Percentiles rank a stretch among this genome's conserved stretches.
phyloP scores from a whole-genome alignment of 2,329 filamentous ascomycete genomes.

The Cytospora paraplurivora region DNA sequence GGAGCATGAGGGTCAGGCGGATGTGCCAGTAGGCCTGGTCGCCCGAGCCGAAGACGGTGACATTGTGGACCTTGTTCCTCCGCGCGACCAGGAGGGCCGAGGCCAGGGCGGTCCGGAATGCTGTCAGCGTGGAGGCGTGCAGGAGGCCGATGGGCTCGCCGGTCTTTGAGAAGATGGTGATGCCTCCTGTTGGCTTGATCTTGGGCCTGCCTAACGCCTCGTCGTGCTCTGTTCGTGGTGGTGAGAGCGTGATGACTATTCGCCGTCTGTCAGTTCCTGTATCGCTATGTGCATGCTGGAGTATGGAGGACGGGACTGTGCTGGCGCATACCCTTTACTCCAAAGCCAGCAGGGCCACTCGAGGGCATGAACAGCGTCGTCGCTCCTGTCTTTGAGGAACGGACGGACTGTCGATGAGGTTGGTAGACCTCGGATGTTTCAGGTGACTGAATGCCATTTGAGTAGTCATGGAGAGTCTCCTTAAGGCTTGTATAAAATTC shows the following conservation, averaged over 20 bases:
- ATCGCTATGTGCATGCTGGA: background rate
- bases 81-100: conserved; percentile 66
- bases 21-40: conserved; percentile 95
- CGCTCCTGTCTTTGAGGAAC: conserved; percentile 50
- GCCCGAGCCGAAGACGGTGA: conserved; percentile 86
- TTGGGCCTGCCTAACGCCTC: conserved; percentile 37
- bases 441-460: conserved; percentile 51
- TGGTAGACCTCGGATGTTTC: conserved; percentile 54
- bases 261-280: conserved; percentile 1
- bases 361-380: conserved; percentile 77
- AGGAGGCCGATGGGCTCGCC: conserved; percentile 69
- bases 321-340: conserved; percentile 60
- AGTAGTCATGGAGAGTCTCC: conserved; percentile 62
- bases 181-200: conserved; percentile 62
- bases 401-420: conserved; percentile 54
- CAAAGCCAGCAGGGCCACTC: conserved; percentile 62
- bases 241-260: conserved; percentile 62
- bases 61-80: conserved; percentile 69
- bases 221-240: conserved; percentile 35
- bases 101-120: conserved; percentile 76
- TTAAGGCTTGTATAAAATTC: conserved; percentile 52
- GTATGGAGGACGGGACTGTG: background rate
- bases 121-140: conserved; percentile 74
- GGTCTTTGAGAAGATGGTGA: conserved; percentile 67
- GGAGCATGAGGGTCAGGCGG: conserved; percentile 76